Base-by-base conservation (phyloP, 768 basidiomycete species). In the Tylopilus cervinicoccineus region DNA sequence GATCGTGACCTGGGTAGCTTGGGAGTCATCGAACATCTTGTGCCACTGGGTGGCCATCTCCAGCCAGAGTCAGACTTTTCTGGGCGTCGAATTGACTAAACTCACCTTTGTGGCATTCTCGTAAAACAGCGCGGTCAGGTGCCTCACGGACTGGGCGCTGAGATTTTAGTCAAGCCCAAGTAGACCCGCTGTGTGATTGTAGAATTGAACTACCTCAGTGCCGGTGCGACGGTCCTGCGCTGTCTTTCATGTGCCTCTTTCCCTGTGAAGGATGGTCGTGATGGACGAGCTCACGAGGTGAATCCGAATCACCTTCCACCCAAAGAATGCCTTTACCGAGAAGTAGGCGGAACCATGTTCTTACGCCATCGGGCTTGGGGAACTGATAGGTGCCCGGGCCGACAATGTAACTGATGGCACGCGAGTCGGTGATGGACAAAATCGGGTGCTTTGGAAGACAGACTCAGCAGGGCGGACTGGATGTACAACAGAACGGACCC, bases 301-400 rank as follows among this genome's bases (percentile, higher is more conserved):
- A 37, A 31, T 51, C 8, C 4, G 14, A 23, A 31, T 61, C 36
- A 77, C 82, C 83, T 76, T 84, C 83, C 11, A 81, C 72, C 77
- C 80, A 83, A 20, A 84, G 76, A 47, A 84, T 77, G 19, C 83
- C 81, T 63, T 82, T 74, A 12, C 83, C 83, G 6, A 82, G 69
- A 2, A 80, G 74, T 27, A 76, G 76, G 48, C 72, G 72, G 57
- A 84, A 84, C 83, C 83, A 84, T 14, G 74, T 75, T 50, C 82
- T 73, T 17, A 82, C 81, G 20, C 83, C 82, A 40, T 70, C 63
- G 9, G 82, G 79, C 62, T 84, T 84, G 4, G 82, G 82, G 54
- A 84, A 83, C 29, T 65, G 66, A 58, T 83, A 83, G 0, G 74
- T 71, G 12, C 71, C 74, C 55, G 81, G 77, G 24, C 74, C 74